Conservation (phyloP, 768 basidiomycete genomes). For the Boletus vermiculosoides region DNA sequence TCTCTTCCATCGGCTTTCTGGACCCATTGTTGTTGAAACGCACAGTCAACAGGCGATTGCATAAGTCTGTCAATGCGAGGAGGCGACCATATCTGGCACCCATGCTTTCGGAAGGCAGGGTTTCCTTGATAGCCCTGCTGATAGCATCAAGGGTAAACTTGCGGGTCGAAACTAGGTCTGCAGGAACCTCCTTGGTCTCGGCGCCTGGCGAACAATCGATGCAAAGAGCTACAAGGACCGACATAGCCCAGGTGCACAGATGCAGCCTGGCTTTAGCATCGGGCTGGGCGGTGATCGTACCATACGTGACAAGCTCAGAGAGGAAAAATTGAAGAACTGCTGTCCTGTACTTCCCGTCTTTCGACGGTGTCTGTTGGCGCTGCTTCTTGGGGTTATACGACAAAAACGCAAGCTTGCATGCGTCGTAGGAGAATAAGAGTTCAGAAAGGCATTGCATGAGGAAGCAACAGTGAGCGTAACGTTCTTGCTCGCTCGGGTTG, state of each 20-base stretch:
- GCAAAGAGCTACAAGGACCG: slow-evolving; percentile 89
- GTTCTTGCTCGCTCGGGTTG: slow-evolving; percentile 23
- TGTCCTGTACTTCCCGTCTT: slow-evolving; percentile 66
- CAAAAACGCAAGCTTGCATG: slow-evolving; percentile 86
- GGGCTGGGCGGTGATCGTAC: slow-evolving; percentile 64
- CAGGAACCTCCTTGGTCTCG: slow-evolving; percentile 73
- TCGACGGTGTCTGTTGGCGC: slow-evolving; percentile 55
- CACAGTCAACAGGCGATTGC: slow-evolving; percentile 81
- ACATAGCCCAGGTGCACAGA: slow-evolving; percentile 84
- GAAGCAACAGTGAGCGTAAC: slow-evolving; percentile 67
- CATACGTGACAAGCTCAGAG: slow-evolving; percentile 77
- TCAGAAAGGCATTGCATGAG: slow-evolving; percentile 92
- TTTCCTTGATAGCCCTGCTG: slow-evolving; percentile 83
- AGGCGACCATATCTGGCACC: slow-evolving; percentile 86
- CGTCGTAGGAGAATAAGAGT: slow-evolving; percentile 87
- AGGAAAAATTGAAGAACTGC: slow-evolving; percentile 79
- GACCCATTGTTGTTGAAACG: slow-evolving; percentile 57
- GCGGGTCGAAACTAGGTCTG: slow-evolving; percentile 84
- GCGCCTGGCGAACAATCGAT: slow-evolving; percentile 69
- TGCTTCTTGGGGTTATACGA: slow-evolving; percentile 67
- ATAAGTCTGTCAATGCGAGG: slow-evolving; percentile 82
- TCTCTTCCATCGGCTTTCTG: slow-evolving; percentile 60
- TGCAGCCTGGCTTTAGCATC: slow-evolving; percentile 54
- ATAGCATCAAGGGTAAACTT: slow-evolving; percentile 90
- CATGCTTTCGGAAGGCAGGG: slow-evolving; percentile 52